These are phyloP conservation scores for Poa pratensis DNA, from an alignment of 176 grass and related monocot species.

Conservation along the genomic window DNA sequence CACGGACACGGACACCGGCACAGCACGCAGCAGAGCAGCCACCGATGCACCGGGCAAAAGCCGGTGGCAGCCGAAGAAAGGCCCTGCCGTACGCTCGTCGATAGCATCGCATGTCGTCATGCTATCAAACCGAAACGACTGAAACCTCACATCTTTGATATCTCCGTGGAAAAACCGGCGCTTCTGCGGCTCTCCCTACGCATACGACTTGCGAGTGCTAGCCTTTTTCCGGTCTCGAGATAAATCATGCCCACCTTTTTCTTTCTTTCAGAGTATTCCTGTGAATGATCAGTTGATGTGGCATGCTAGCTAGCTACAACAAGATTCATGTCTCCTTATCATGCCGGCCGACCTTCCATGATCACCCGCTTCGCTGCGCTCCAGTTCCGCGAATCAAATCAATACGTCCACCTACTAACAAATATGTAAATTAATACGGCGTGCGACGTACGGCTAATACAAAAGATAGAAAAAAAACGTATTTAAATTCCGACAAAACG, in stretches of 20 bases:
- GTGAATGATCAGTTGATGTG: background rate
- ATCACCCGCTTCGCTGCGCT: slow-evolving; percentile 3
- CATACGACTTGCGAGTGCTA: background rate
- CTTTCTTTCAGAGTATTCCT: slow-evolving; percentile 15
- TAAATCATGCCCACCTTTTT: slow-evolving; percentile 24
- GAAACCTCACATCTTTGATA: background rate
- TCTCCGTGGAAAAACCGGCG: background rate
- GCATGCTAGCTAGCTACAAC: background rate
- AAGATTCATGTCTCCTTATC: slow-evolving; percentile 37
- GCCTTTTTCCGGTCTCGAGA: slow-evolving; percentile 21
- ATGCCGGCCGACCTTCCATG: slow-evolving; percentile 29
- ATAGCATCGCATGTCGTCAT: too few relatives aligned
- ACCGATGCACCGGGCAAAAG: slow-evolving; percentile 6
- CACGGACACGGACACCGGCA: too few relatives aligned
- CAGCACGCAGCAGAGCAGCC: background rate
- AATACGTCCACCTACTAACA: background rate
- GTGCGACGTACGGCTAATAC: background rate
- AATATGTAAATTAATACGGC: background rate
- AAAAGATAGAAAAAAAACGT: background rate
- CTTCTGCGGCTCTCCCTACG: background rate
- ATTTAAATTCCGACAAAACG: background rate
- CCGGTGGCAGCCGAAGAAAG: slow-evolving; percentile 34
- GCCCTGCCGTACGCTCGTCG: too few relatives aligned
- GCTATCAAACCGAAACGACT: too few relatives aligned
- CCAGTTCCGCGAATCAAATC: background rate